Conservation (phyloP, 306 rosid species). For the Sicyos baderoa region DNA sequence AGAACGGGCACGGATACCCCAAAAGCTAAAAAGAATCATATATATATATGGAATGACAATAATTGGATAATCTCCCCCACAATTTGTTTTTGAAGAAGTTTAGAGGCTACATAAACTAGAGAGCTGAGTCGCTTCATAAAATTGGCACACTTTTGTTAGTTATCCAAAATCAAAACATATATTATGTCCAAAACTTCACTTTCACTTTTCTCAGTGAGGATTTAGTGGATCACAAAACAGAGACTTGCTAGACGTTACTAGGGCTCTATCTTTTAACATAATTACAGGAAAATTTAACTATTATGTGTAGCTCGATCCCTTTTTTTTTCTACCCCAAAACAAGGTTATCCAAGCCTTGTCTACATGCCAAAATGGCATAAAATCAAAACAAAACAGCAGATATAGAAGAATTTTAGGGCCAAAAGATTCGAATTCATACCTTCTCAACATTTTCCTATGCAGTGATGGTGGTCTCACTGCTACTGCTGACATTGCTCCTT, state of each 20-base stretch:
- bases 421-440: constrained; percentile 10
- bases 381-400: neutral
- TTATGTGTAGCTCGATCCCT: neutral
- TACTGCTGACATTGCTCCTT: constrained; percentile 34
- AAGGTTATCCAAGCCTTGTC: neutral
- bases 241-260: too few species aligned
- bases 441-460: constrained; percentile 32
- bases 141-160: neutral
- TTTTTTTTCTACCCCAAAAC: neutral
- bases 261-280: neutral
- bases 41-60: too few species aligned
- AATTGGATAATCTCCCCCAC: too few species aligned
- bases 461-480: constrained; percentile 48
- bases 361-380: neutral
- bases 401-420: neutral
- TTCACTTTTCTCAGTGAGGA: too few species aligned
- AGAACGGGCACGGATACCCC: too few species aligned
- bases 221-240: too few species aligned
- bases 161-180: neutral
- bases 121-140: neutral
- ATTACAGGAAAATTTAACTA: constrained; percentile 9
- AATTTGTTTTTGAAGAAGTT: too few species aligned
- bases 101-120: too few species aligned
- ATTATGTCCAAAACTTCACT: constrained; percentile 5
- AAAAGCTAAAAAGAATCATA: too few species aligned